Conservation (phyloP, 345 rosid species). For the Garcia nutans region DNA sequence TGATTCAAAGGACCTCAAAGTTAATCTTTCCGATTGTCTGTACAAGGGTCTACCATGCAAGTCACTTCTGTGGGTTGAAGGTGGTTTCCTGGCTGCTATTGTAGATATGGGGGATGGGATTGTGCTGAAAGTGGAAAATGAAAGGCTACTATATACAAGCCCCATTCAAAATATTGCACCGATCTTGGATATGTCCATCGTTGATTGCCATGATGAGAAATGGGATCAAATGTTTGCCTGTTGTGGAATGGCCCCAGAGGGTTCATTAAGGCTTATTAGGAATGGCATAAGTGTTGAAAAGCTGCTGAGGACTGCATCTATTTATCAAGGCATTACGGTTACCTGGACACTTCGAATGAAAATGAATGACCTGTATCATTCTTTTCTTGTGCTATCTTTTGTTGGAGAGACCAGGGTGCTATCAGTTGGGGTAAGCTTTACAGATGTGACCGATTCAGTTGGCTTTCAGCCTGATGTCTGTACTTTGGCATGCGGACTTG, state of each 20-base stretch:
- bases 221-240: constrained; percentile 91
- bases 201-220: constrained; percentile 83
- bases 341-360: constrained; percentile 87
- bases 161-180: constrained; percentile 89
- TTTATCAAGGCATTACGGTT: constrained; percentile 92
- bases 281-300: constrained; percentile 86
- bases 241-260: constrained; percentile 96
- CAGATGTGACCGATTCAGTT: constrained; percentile 90
- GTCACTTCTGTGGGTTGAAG: constrained; percentile 82
- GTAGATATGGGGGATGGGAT: constrained; percentile 95
- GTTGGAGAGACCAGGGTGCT: constrained; percentile 96
- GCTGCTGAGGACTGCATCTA: constrained; percentile 75
- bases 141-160: constrained; percentile 52
- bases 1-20: constrained; percentile 48
- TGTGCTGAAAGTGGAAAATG: constrained; percentile 72
- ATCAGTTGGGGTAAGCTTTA: constrained; percentile 90
- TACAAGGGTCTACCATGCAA: constrained; percentile 80
- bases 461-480: constrained; percentile 93
- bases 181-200: constrained; percentile 84
- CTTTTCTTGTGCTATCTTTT: constrained; percentile 91
- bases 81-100: constrained; percentile 75
- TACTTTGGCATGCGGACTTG: constrained; percentile 94
- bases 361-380: constrained; percentile 67
- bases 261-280: constrained; percentile 85
- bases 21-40: constrained; percentile 72